Evolutionary conservation across 768 basidiomycete genomes (phyloP).

Genomic region (Psilocybe sp.): DNA sequence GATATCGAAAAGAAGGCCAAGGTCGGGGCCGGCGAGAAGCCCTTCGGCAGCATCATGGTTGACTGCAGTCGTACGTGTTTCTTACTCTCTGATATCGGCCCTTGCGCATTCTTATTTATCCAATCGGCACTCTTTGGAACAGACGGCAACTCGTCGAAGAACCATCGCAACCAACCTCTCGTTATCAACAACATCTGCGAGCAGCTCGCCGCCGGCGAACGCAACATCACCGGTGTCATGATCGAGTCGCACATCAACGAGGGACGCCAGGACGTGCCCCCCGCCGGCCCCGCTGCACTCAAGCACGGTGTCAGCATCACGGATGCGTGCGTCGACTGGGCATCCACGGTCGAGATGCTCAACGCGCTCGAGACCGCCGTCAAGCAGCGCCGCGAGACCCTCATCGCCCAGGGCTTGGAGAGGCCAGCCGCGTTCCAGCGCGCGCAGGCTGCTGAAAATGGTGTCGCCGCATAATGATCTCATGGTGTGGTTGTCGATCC

Average conservation of each 20-base stretch:
- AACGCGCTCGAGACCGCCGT: slow-evolving; percentile 64
- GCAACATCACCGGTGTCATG: slow-evolving; percentile 91
- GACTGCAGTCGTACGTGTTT: slow-evolving; percentile 71
- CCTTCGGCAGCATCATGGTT: slow-evolving; percentile 76
- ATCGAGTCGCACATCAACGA: slow-evolving; percentile 93
- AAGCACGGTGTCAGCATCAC: slow-evolving; percentile 88
- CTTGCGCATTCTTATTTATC: background rate
- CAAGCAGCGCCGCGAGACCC: slow-evolving; percentile 37
- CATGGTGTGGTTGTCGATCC: background rate
- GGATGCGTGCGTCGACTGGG: slow-evolving; percentile 90
- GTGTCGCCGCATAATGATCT: background rate
- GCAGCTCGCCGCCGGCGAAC: slow-evolving; percentile 71
- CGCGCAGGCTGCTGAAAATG: slow-evolving; percentile 13
- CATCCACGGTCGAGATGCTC: slow-evolving; percentile 72
- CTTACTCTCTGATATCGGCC: slow-evolving; percentile 2
- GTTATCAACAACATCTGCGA: slow-evolving; percentile 68
- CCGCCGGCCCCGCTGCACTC: slow-evolving; percentile 60
- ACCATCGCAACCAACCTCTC: slow-evolving; percentile 88
- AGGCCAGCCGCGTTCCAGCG: slow-evolving; percentile 33
- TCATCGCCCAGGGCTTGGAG: slow-evolving; percentile 37
- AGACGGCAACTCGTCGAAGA: slow-evolving; percentile 97
- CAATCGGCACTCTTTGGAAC: background rate
- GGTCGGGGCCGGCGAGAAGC: slow-evolving; percentile 14
- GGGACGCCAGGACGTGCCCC: slow-evolving; percentile 87
- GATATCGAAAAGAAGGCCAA: slow-evolving; percentile 63